Base-by-base conservation (phyloP, 345 rosid species). In the Dovyalis caffra region DNA sequence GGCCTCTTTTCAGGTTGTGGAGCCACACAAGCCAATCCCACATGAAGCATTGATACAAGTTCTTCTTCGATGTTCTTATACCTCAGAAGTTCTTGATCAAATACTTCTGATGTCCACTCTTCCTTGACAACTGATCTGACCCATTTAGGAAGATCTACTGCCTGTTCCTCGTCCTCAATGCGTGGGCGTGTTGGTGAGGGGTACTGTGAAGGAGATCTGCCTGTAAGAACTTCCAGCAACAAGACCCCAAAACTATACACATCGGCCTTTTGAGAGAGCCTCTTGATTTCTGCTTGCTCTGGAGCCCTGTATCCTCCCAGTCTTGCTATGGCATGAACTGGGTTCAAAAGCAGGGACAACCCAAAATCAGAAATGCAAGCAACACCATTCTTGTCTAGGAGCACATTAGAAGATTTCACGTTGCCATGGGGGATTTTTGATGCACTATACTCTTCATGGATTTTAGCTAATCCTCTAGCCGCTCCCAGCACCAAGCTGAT, bases 101-200 rank as follows among this genome's bases (percentile, higher is more conserved):
- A 95, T 76, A 95, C 97, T 83, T 95, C 99, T 7, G 97, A 95
- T 18, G 99, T 95, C 97, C 97, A 92, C 80, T 92, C 99, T 80
- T 95, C 97, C 85, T 88, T 95, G 47, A 95, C 97, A 37, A 95
- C 97, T 2, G 97, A 95, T 75, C 92, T 79, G 53, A 95, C 99
- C 99, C 99, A 92, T 65, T 86, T 95, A 0, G 97, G 97, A 66
- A 95, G 90, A 74, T 95, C 99, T 66, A 83, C 86, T 0, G 81
- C 81, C 15, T 80, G 86, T 37, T 88, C 97, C 29, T 89, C 92
- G 8, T 86, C 95, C 12, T 85, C 91, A 0, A 77, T 78, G 1
- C 88, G 88, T 0, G 95, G 82, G 45, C 90, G 86, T 2, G 90
- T 77, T 0, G 97, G 94, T 18, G 97, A 91, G 34, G 92, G 95